These are phyloP conservation scores for Phaeotremella skinneri DNA, from an alignment of 768 basidiomycete genomes.

Conservation along the genomic window DNA sequence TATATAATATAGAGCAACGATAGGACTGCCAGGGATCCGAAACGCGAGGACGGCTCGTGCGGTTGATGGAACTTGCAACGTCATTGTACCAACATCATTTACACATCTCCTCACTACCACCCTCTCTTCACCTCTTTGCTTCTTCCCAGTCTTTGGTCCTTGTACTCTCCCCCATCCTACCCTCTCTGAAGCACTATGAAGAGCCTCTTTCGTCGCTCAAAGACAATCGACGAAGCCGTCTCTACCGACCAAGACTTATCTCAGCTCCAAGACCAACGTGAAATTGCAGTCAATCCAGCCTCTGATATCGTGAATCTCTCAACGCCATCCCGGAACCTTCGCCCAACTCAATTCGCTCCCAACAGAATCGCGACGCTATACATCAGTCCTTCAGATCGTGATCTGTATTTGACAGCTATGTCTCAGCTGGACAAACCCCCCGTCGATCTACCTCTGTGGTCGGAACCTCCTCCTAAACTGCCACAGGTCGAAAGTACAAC, in stretches of 20 bases:
- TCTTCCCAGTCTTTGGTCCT: too few relatives aligned
- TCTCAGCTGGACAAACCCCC: slow-evolving; percentile 38
- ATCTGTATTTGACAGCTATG: slow-evolving; percentile 46
- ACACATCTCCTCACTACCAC: too few relatives aligned
- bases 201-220: not conserved
- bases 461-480: slow-evolving; percentile 37
- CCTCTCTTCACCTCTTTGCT: too few relatives aligned
- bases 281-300: not conserved
- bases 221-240: too few relatives aligned
- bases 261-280: not conserved
- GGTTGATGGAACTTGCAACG: too few relatives aligned
- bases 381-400: slow-evolving; percentile 39
- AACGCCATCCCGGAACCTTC: slow-evolving; percentile 1
- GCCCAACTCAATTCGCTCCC: slow-evolving; percentile 33
- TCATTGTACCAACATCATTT: too few relatives aligned
- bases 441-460: slow-evolving; percentile 37
- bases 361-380: slow-evolving; percentile 37
- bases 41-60: too few relatives aligned
- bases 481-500: slow-evolving; percentile 14
- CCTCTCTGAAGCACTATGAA: not conserved
- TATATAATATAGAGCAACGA: too few relatives aligned
- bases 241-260: not conserved
- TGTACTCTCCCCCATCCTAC: too few relatives aligned
- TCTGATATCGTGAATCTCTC: not conserved
- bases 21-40: too few relatives aligned